These are phyloP conservation scores for Pulveroboletus sp. DNA, from an alignment of 768 basidiomycete genomes.

Conservation along the genomic window DNA sequence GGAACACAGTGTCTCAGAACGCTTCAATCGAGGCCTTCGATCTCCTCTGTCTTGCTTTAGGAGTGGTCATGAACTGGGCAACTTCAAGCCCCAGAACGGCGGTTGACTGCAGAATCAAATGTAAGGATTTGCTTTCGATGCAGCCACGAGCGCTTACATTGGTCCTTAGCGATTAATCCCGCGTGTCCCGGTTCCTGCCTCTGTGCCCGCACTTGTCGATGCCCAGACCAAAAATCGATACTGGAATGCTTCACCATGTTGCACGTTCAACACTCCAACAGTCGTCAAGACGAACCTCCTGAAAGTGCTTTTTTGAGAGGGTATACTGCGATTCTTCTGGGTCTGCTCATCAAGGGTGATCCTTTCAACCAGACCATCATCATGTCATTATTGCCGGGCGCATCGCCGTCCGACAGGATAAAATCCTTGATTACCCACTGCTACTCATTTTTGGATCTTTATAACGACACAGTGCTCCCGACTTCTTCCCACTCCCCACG, in stretches of 20 bases:
- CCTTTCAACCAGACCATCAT: conserved; percentile 31
- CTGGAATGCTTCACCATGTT: conserved; percentile 49
- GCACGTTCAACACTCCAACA: conserved; percentile 38
- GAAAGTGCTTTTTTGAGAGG: conserved; percentile 58
- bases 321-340: conserved; percentile 73
- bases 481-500: conserved; percentile 8
- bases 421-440: conserved; percentile 33
- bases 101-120: conserved; percentile 39
- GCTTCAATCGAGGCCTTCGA: conserved; percentile 49
- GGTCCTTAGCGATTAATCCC: conserved; percentile 45
- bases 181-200: conserved; percentile 43
- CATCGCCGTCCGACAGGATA: conserved; percentile 27
- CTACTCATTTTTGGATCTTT: conserved; percentile 39
- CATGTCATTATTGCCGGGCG: conserved; percentile 33
- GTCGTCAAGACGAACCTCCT: conserved; percentile 17
- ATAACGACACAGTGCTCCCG: conserved; percentile 32
- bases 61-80: conserved; percentile 70
- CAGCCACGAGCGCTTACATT: not conserved
- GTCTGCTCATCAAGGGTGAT: conserved; percentile 38
- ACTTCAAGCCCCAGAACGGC: conserved; percentile 52
- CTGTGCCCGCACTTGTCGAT: conserved; percentile 54
- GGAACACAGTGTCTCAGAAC: not conserved
- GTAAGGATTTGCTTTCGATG: conserved; percentile 35
- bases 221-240: conserved; percentile 40
- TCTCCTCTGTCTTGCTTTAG: conserved; percentile 68